Evolutionary conservation across 2,329 filamentous ascomycete genomes (phyloP).

Genomic region (Chrysoporthe austroafricana): DNA sequence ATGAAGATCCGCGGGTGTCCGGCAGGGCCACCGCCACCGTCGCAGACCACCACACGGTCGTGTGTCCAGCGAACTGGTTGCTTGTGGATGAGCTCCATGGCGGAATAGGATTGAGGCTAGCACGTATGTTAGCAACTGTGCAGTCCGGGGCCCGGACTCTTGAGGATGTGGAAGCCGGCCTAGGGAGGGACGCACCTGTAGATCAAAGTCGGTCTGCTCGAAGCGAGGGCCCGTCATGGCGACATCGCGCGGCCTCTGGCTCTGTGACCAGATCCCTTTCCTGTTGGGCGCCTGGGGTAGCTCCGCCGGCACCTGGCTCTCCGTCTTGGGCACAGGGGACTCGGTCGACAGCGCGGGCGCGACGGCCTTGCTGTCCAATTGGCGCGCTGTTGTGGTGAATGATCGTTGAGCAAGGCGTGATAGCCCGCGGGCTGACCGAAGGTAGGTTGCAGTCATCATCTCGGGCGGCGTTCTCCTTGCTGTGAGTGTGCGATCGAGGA

Average conservation of each 20-base stretch:
- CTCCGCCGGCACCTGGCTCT: slow-evolving; percentile 49
- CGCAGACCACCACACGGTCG: slow-evolving; percentile 79
- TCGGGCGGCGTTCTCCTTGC: slow-evolving; percentile 35
- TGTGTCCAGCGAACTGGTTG: slow-evolving; percentile 93
- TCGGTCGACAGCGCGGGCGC: slow-evolving; percentile 44
- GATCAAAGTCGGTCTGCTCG: slow-evolving; percentile 92
- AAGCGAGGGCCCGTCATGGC: slow-evolving; percentile 96
- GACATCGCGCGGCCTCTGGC: slow-evolving; percentile 76
- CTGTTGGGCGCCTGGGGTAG: slow-evolving; percentile 86
- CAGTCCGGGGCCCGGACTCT: neutral
- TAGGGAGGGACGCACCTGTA: slow-evolving; percentile 69
- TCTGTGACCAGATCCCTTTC: slow-evolving; percentile 77
- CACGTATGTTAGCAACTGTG: neutral
- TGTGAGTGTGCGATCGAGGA: slow-evolving; percentile 20
- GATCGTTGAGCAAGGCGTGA: slow-evolving; percentile 50
- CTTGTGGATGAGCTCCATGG: slow-evolving; percentile 95
- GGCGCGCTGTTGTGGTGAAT: slow-evolving; percentile 53
- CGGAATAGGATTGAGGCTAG: slow-evolving; percentile 84
- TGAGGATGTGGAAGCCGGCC: neutral
- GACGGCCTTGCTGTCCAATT: slow-evolving; percentile 47
- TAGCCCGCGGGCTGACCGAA: slow-evolving; percentile 47
- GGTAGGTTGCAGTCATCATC: slow-evolving; percentile 49
- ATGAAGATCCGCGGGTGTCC: slow-evolving; percentile 96
- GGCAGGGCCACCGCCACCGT: slow-evolving; percentile 86
- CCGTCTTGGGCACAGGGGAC: slow-evolving; percentile 50